Conservation (phyloP, 75 land plant genomes). For the Selaginella tamariscina region DNA sequence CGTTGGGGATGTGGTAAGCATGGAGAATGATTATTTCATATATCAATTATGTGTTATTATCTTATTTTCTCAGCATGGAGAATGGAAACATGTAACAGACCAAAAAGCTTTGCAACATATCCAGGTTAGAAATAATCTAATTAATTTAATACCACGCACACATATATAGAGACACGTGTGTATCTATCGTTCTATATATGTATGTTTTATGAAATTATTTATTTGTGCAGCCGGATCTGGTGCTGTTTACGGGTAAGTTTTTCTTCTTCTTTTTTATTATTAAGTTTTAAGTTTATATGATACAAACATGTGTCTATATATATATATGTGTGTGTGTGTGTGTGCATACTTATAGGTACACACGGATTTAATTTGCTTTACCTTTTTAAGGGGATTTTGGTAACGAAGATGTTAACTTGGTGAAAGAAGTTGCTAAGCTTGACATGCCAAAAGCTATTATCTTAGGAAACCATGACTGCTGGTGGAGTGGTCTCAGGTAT, state of each 20-base stretch:
- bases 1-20: not conserved
- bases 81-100: not conserved
- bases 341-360: too few relatives aligned
- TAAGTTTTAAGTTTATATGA: too few relatives aligned
- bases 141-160: too few relatives aligned
- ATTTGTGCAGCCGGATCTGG: not conserved
- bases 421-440: constrained; percentile 45
- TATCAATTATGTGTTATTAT: not conserved
- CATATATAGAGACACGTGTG: too few relatives aligned
- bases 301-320: too few relatives aligned
- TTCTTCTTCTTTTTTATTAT: not conserved
- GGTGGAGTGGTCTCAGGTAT: constrained; percentile 35
- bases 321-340: too few relatives aligned
- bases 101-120: not conserved
- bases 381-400: constrained; percentile 99
- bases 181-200: not conserved
- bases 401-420: constrained; percentile 77
- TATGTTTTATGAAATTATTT: not conserved
- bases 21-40: not conserved
- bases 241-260: not conserved
- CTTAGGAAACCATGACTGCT: constrained; percentile 85
- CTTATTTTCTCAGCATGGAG: not conserved
- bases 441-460: constrained; percentile 70
- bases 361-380: too few relatives aligned
- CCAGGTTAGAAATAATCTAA: too few relatives aligned